Base-by-base conservation (phyloP, 257 asterid genomes). In the Nicotiana knightiana region DNA sequence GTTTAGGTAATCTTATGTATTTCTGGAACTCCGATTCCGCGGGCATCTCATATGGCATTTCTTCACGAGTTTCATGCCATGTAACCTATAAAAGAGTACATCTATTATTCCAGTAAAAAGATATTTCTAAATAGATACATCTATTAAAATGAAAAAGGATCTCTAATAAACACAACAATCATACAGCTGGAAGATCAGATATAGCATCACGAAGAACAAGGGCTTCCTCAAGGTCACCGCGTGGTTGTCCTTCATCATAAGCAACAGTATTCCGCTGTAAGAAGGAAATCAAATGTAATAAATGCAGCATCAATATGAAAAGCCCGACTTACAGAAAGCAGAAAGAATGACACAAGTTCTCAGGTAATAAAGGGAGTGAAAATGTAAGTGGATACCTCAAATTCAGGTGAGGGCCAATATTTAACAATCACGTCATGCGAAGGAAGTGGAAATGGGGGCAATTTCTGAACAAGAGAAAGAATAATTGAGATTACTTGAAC, bases 381-480 rank as follows among this genome's bases (percentile, higher is more conserved):
- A 62, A 46, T 30, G 51, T 53, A 62, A 48, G 65, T 21, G 48
- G 61, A 64, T 85, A 88, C 91, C 93, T 90, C 98, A 79, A 95
- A 95, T 77, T 92, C 97, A 8, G 84, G 71, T 11, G 99, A 96
- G 48, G 97, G 96, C 97, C 98, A 91, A 83, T 93, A 86, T 71
- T 61, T 91, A 57, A 91, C 91, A 28, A 95, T 90, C 15, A 93
- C 97, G 9, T 95, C 99, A 43, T 95, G 97, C 1, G 97, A 89
- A n/a, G 99, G 99, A 67, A 95, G 97, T 1, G 99, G 98, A 89
- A 95, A 95, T 43, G 88, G 96, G 2, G 98, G 98, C 84, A 93
- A 80, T 37, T 68, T 87, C 88, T 88, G 85, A 82, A 82, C 13
- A 76, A 65, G 43, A 79, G 82, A 80, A 30, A n/a, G 68, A 73